Base-by-base conservation (phyloP, 2,329 filamentous ascomycete genomes). In the Neonectria coccinea region DNA sequence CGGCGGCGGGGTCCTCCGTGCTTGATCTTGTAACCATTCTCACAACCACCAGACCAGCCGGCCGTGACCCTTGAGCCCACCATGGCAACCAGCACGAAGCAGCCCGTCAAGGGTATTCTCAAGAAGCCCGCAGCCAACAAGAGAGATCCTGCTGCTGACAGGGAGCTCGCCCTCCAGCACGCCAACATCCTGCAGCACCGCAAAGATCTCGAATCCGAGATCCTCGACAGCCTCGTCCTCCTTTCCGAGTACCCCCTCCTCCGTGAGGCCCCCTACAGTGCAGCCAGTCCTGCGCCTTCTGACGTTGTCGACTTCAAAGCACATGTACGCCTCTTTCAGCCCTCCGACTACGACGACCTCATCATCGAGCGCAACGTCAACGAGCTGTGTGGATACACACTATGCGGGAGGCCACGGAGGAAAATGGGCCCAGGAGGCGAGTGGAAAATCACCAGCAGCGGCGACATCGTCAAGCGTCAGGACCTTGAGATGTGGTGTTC, bases 401-500 rank as follows among this genome's bases (percentile, higher is more conserved):
- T 98, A 29, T 99, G 96, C 78, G 80, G 88, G 1, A 85, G 85
- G 16, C 84, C 88, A n/a, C 89, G 89, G 42, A 83, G 85, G 33
- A 83, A 84, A 33, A 83, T 86, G 56, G 80, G 84, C 16, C 80
- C 83, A 11, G 86, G 84, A 1, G 89, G 88, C 16, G 87, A 88
- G 68, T 94, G 89, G 81, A 91, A 92, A 74, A 84, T 96, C 31
- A 81, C 91, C 22, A 79, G 81, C 62, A 80, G 75, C 66, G 82
- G 77, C 78, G 85, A 85, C 67, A 91, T 97, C 52, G 89, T 97
- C 27, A 86, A 88, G 64, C 88, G 86, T 57, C 88, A 89, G 69
- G 89, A 93, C 74, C 79, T 94, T 16, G 92, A 96, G 80, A 91
- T 90, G 79, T 99, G 94, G 93, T 99, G 96, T 79, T 92, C 90